Evolutionary conservation across 2,329 filamentous ascomycete genomes (phyloP), one percentile per base, ranked within the genome.

Genomic region (Trichophyton equinum): DNA sequence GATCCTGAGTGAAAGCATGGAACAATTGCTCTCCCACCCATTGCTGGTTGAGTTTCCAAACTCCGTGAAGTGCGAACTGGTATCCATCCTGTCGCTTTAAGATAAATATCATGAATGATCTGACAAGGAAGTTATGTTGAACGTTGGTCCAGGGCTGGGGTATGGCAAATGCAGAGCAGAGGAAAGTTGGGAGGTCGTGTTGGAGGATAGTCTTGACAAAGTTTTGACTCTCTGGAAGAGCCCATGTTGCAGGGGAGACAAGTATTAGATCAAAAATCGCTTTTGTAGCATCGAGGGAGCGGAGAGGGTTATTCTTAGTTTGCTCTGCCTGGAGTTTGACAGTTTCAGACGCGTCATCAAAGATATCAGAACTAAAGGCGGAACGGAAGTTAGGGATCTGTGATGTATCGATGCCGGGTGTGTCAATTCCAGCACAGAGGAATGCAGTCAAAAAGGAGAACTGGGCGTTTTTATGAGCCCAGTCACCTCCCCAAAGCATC

Each of bases 381-480:
- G 85, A 82, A 61, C 88, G 83, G 40, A 97, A 81, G 38, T 87
- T 84, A 0, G 91, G 92, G 62, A 97, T 94, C 40, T 87, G 88
- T 11, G 85, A 87, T 2, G 89, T 87, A 71, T 97, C 91, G 27
- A 96, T 80, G 6, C 49, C 49, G 6, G 49, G 18, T 15, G 49
- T n/a, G 25, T 53, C 49, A 30, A 53, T 53, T 11, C 82, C 83
- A 61, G 91, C 81, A 3, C 88, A 88, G 22, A 92, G 81, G 71
- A 92, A 96, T 18, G 91, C 91, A 64, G 87, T 87, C 60, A 97
- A 83, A 71, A 97, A 96, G n/a, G 91, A 95, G 40, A 99, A 78
- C 65, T 97, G 92, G 0, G 94, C 89, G 64, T 95, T 85, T 13
- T 87, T 83, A 66, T 95, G 84, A 64, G 86, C 84, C 92, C 95